Evolutionary conservation across 2,329 filamentous ascomycete genomes (phyloP), one percentile per base, ranked within the genome.

Genomic region (Neocucurbitaria cava): DNA sequence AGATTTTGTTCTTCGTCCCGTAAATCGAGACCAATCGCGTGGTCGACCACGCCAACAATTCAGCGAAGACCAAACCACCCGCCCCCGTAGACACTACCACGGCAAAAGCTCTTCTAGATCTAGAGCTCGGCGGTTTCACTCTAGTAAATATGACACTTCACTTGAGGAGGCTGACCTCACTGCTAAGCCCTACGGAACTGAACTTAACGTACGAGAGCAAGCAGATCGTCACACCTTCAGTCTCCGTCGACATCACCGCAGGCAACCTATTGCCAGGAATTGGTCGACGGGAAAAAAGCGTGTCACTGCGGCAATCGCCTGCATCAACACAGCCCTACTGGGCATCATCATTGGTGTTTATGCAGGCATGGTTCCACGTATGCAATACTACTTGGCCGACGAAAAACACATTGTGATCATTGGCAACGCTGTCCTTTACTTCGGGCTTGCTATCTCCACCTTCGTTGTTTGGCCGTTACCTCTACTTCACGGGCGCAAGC

Each of bases 331-430:
- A 5, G 86, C 87, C 13, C 78, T 91, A 49, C 81, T 92, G 41
- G 90, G 90, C 0, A 77, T 90, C 23, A 79, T 92, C 20, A 78
- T 91, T 52, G 90, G 90, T 0, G 89, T 92, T 20, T 94, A 92
- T 70, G 79, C 89, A 49, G 90, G 90, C 3, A 83, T 92, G 62
- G 89, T 92, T 0, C 89, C 90, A n/a, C 85, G 87, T 3, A 90
- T 93, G 23, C 89, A 92, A 69, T 92, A 92, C 71, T 87, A 87
- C 64, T 85, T 93, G 59, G 86, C 86, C 21, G 89, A 92, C 64
- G 81, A 87, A 56, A 77, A 85, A 40, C 89, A 91, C 64, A 81
- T 85, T 54, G 82, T 86, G 1, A 86, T 92, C 24, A 79, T 91
- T 31, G 90, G 90, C 3, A 93, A 93, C 62, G 88, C 90, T 15